Conservation (phyloP, 352 stramenopile genomes). For the Phytophthora capsici region DNA sequence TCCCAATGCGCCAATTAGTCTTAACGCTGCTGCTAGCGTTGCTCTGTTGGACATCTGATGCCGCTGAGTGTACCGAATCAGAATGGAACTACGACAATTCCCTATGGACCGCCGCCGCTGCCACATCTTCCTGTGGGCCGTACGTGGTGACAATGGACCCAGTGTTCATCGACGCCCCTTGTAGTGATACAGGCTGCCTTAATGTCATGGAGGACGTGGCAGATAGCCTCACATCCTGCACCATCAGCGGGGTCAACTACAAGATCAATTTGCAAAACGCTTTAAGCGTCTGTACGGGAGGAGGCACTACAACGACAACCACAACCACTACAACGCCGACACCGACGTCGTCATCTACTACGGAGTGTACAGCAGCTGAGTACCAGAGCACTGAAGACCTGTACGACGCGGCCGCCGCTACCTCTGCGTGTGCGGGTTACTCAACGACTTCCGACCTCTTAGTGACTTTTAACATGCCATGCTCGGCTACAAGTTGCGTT, state of each 20-base stretch:
- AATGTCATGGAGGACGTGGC: constrained; percentile 17
- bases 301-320: constrained; percentile 2
- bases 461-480: constrained; percentile 27
- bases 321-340: constrained; percentile 8
- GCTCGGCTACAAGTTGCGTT: constrained; percentile 26
- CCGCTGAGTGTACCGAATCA: constrained; percentile 20
- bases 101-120: constrained; percentile 16
- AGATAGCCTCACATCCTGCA: constrained; percentile 22
- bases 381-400: constrained; percentile 21
- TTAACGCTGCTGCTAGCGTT: background rate
- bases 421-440: constrained; percentile 23
- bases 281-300: constrained; percentile 19
- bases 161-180: constrained; percentile 24
- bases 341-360: constrained; percentile 20
- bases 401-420: constrained; percentile 22
- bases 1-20: background rate
- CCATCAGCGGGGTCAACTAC: constrained; percentile 29
- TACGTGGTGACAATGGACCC: constrained; percentile 19
- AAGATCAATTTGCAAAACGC: constrained; percentile 26
- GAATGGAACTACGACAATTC: constrained; percentile 10
- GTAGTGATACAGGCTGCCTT: constrained; percentile 18
- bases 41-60: background rate
- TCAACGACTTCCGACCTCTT: constrained; percentile 9
- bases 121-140: constrained; percentile 11
- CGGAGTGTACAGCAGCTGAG: constrained; percentile 21